Evolutionary conservation across 106 monocot species (phyloP), one percentile per base, ranked within the genome.

Genomic region (Dendrobium officinale): DNA sequence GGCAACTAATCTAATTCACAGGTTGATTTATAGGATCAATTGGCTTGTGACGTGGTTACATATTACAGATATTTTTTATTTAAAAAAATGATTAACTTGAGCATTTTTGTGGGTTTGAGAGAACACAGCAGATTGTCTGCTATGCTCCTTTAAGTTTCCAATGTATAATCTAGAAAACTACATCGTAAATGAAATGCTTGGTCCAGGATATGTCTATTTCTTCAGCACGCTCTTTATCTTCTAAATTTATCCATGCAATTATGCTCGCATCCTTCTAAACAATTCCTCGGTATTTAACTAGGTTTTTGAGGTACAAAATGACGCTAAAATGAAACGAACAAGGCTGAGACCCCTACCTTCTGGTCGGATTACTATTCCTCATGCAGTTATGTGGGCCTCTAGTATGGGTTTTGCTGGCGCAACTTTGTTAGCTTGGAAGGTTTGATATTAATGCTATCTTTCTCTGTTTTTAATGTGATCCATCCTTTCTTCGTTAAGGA

Each of bases 261-360:
- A 47, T 20, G n/a, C 1, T 22, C 13, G 22, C 10, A 22, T 47
- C 2, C 2, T 75, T 51, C 15, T 76, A 76, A 76, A 7, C 26
- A 16, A 37, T 37, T 58, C 44, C 49, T 74, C 6, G 82, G 73
- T 13, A 42, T 45, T 26, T 77, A 48, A 75, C 86, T 37, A 98
- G 97, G 86, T 98, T 11, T 95, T 95, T 90, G 99, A 99, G 81
- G 79, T 90, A 68, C 55, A 95, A 58, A 99, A 99, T 86, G 99
- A 99, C 86, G 84, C 91, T 78, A 86, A 81, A 85, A 99, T 99
- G 99, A 99, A 93, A 87, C 86, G 99, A 77, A 99, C 95, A 81
- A 82, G 67, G 77, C 83, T 75, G 42, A 91, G 99, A 77, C 99
- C 99, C 40, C 85, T 99, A 77, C 99, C 99, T 82, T 93, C 99